Conservation (phyloP, 2,329 filamentous ascomycete genomes). For the Raffaelea arxii region DNA sequence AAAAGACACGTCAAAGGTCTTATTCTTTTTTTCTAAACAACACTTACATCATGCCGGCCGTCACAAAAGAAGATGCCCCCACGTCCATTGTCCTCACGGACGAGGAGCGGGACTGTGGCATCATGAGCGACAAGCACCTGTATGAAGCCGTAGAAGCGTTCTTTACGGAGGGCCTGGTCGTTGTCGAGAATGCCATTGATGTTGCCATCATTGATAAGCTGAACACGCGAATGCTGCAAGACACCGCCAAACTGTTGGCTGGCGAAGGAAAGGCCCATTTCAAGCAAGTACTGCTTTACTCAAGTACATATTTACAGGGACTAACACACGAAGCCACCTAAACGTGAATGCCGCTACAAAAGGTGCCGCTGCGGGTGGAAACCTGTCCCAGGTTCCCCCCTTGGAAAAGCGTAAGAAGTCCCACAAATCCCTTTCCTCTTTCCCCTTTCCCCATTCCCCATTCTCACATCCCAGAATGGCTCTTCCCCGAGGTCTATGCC, state of each 20-base stretch:
- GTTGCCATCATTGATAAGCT: slow-evolving; percentile 18
- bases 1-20: no score
- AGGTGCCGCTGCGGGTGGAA: slow-evolving; percentile 14
- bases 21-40: no score
- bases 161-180: slow-evolving; percentile 16
- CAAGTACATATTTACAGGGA: background rate
- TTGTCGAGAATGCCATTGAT: slow-evolving; percentile 17
- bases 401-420: slow-evolving; percentile 13
- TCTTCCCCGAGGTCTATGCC: slow-evolving; percentile 18
- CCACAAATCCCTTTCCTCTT: no score
- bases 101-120: slow-evolving; percentile 16
- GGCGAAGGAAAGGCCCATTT: slow-evolving; percentile 13
- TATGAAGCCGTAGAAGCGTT: slow-evolving; percentile 18
- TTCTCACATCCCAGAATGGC: slow-evolving; percentile 9
- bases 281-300: slow-evolving; percentile 6
- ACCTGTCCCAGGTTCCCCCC: slow-evolving; percentile 15
- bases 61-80: slow-evolving; percentile 1
- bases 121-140: slow-evolving; percentile 16
- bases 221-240: slow-evolving; percentile 16
- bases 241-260: slow-evolving; percentile 13
- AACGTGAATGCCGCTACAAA: slow-evolving; percentile 12
- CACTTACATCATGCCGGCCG: background rate
- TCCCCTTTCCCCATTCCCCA: background rate
- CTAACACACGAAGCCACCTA: slow-evolving; percentile 8
- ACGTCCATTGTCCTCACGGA: slow-evolving; percentile 11